Evolutionary conservation across 768 basidiomycete species (phyloP).

Genomic region (Suillus bovinus): DNA sequence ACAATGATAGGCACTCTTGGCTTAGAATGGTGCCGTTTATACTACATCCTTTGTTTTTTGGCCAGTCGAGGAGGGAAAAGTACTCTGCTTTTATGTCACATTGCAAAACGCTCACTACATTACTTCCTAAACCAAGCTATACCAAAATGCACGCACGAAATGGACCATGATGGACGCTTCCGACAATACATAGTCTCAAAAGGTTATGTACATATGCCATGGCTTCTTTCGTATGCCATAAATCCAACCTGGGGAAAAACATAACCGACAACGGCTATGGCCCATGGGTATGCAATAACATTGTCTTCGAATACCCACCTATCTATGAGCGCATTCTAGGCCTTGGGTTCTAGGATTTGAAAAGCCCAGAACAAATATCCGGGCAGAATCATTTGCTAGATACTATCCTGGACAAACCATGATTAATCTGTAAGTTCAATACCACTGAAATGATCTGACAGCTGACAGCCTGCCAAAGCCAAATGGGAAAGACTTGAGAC

Average conservation of each 20-base stretch:
- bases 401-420: conserved; percentile 64
- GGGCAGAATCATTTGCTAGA: conserved; percentile 43
- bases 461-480: conserved; percentile 51
- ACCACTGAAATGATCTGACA: not conserved
- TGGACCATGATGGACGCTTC: not conserved
- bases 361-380: conserved; percentile 65
- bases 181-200: not conserved
- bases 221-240: too few relatives aligned
- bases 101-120: not conserved
- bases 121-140: not conserved
- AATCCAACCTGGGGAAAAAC: conserved; percentile 47
- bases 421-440: not conserved
- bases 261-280: conserved; percentile 51
- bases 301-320: conserved; percentile 55
- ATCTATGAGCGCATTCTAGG: conserved; percentile 57
- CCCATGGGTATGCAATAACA: conserved; percentile 58
- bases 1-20: not conserved
- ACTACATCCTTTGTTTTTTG: not conserved
- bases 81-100: not conserved
- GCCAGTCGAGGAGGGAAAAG: not conserved
- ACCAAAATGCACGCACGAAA: not conserved
- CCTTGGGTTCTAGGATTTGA: conserved; percentile 45
- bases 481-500: conserved; percentile 49
- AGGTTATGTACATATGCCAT: not conserved
- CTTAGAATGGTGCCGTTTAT: not conserved